Percentiles rank a stretch among this genome's conserved stretches.
Conservation (phyloP, 1,284 basidiomycete species). For the Taiwanofungus camphoratus region DNA sequence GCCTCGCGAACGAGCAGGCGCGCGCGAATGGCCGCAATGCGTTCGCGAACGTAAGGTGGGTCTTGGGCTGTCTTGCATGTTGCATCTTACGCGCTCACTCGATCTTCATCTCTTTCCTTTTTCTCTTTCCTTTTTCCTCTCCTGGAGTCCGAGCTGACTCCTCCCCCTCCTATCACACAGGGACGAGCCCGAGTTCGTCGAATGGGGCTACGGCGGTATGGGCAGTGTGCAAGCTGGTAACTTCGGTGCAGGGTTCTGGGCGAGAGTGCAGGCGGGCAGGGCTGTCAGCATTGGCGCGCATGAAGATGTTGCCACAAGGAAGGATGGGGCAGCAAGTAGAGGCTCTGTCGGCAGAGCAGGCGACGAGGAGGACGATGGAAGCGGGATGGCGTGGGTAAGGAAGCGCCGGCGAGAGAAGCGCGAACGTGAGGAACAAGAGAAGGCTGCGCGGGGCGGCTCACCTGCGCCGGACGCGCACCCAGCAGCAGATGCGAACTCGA, state of each 20-base stretch:
- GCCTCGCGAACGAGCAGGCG: too few relatives aligned
- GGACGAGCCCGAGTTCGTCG: conserved; percentile 69
- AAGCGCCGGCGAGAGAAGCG: conserved; percentile 15
- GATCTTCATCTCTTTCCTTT: conserved; percentile 2
- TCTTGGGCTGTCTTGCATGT: conserved; percentile 1
- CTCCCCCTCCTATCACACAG: conserved; percentile 2
- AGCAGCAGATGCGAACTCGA: conserved; percentile 4
- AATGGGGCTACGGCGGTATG: conserved; percentile 85
- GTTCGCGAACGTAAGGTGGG: conserved; percentile 33
- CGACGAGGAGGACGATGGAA: conserved; percentile 10
- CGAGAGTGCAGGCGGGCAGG: conserved; percentile 17
- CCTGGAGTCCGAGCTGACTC: conserved; percentile 2
- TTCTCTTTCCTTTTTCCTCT: background rate
- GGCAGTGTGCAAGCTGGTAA: conserved; percentile 47
- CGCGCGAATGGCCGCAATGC: conserved; percentile 21
- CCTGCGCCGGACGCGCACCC: conserved; percentile 1
- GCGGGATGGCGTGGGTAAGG: conserved; percentile 12
- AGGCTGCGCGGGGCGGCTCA: conserved; percentile 7
- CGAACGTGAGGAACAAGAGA: conserved; percentile 18
- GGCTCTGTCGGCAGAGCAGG: conserved; percentile 7
- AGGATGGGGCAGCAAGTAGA: conserved; percentile 64
- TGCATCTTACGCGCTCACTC: background rate
- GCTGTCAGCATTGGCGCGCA: conserved; percentile 35
- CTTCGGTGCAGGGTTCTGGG: conserved; percentile 17
- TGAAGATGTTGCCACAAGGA: conserved; percentile 49